Conservation (phyloP, 768 basidiomycete genomes). For the Phlegmacium glaucopus region DNA sequence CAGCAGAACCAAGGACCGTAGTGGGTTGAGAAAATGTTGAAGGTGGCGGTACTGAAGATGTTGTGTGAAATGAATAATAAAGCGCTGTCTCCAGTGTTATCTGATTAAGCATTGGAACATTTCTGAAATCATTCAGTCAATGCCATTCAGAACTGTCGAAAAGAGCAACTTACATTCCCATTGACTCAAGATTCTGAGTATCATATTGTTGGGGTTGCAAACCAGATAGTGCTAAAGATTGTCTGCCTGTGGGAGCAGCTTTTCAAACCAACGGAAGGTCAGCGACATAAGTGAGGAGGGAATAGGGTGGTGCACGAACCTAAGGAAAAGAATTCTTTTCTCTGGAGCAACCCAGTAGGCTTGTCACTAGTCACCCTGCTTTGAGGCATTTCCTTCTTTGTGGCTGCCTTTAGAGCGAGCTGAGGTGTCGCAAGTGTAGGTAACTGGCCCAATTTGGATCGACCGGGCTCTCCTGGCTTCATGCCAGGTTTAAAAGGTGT, state of each 20-base stretch:
- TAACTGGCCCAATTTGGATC: slow-evolving; percentile 20
- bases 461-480: slow-evolving; percentile 41
- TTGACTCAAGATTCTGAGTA: slow-evolving; percentile 38
- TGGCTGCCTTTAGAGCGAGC: slow-evolving; percentile 4
- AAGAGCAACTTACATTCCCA: slow-evolving; percentile 47
- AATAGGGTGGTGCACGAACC: slow-evolving; percentile 28
- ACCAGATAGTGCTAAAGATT: slow-evolving; percentile 45
- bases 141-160: not conserved
- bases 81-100: slow-evolving; percentile 53
- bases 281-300: not conserved
- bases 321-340: slow-evolving; percentile 39
- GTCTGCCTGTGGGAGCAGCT: slow-evolving; percentile 29
- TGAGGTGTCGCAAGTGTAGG: slow-evolving; percentile 13
- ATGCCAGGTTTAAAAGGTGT: slow-evolving; percentile 62
- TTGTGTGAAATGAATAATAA: slow-evolving; percentile 57
- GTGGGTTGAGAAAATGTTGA: slow-evolving; percentile 14
- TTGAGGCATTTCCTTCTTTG: slow-evolving; percentile 8
- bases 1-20: slow-evolving; percentile 43
- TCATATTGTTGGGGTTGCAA: slow-evolving; percentile 47
- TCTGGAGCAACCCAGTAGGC: not conserved
- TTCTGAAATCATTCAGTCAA: slow-evolving; percentile 30
- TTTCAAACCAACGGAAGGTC: not conserved
- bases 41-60: slow-evolving; percentile 25
- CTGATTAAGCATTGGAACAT: slow-evolving; percentile 45
- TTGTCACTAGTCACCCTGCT: slow-evolving; percentile 8